A percentile compares a stretch with the other conserved stretches of the same genome.
Conservation (phyloP, 1,284 basidiomycete species). For the Ustilago bromivora region DNA sequence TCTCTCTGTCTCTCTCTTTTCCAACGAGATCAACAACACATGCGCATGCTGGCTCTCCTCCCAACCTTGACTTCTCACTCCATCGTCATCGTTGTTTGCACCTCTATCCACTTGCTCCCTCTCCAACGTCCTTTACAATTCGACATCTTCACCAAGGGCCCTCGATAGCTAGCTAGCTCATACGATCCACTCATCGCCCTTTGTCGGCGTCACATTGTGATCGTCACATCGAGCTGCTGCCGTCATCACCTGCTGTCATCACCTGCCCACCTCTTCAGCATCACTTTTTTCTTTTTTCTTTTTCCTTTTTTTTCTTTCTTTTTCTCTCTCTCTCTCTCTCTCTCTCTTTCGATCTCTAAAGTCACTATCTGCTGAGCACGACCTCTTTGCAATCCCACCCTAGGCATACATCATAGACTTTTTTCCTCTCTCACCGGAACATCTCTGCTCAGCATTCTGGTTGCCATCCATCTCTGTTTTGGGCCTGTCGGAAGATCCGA, state of each 20-base stretch:
- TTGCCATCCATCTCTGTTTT: no score
- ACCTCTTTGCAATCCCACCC: background rate
- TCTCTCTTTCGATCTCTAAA: background rate
- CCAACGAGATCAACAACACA: background rate
- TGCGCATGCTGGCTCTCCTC: background rate
- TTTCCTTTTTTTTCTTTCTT: no score
- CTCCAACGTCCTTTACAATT: background rate
- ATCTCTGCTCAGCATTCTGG: background rate
- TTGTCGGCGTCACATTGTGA: background rate
- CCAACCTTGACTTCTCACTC: background rate
- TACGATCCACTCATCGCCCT: background rate
- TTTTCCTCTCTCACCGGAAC: background rate
- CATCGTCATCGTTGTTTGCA: background rate
- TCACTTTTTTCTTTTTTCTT: no score
- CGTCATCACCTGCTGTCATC: no score
- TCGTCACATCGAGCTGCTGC: background rate
- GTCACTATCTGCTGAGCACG: background rate
- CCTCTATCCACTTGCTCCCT: slow-evolving; percentile 2
- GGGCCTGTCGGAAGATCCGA: slow-evolving; percentile 1
- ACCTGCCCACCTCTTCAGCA: background rate
- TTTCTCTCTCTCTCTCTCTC: no score
- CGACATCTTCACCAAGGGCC: background rate
- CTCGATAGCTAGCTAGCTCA: background rate
- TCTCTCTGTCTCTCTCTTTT: background rate
- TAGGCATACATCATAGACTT: background rate